These are phyloP conservation scores for Solanum lycopersicoides DNA, from an alignment of 257 asterid genomes.

Conservation along the genomic window DNA sequence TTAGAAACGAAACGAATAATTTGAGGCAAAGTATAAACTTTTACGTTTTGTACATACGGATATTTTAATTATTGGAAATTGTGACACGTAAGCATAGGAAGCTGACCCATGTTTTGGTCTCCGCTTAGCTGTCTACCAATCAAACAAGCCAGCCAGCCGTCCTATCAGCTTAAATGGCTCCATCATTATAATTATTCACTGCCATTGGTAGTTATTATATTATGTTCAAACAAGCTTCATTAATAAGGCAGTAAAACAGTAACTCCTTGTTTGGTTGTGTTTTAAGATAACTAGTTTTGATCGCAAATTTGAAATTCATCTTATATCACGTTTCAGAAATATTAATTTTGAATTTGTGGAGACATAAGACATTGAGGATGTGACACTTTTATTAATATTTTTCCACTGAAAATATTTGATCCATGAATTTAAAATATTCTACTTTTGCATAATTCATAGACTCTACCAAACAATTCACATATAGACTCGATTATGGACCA, in stretches of 20 bases:
- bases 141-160: neutral
- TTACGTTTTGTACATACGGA: neutral
- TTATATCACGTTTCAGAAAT: too few species aligned
- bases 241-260: neutral
- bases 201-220: neutral
- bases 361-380: neutral
- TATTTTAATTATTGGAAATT: neutral
- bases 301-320: neutral
- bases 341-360: neutral
- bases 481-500: neutral
- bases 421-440: too few species aligned
- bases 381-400: neutral
- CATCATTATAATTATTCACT: neutral
- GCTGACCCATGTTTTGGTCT: slow-evolving; percentile 40
- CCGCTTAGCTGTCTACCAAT: slow-evolving; percentile 14
- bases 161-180: neutral
- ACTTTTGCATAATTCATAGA: too few species aligned
- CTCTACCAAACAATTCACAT: neutral
- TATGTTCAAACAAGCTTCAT: neutral
- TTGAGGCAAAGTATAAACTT: too few species aligned
- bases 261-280: neutral
- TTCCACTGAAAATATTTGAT: too few species aligned
- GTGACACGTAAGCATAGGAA: slow-evolving; percentile 22
- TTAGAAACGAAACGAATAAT: too few species aligned
- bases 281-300: too few species aligned